phyloP scores from a whole-genome alignment of 2,329 filamentous ascomycete genomes.

The Pseudogymnoascus sp. region DNA sequence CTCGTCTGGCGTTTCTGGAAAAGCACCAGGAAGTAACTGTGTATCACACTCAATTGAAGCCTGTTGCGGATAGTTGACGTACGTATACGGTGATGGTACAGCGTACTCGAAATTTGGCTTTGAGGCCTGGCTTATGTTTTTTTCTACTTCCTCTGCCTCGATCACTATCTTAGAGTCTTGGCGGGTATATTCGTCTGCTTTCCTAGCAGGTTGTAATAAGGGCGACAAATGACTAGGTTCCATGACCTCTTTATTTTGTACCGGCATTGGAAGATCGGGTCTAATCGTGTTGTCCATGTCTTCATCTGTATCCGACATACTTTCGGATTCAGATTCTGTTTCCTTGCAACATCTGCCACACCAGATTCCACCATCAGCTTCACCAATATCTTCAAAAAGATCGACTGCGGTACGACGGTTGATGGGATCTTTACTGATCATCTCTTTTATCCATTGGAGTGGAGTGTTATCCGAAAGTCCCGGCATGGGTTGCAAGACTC shows the following conservation, averaged over 20 bases:
- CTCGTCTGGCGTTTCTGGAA: not conserved
- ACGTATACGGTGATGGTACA: not conserved
- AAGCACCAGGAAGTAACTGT: not conserved
- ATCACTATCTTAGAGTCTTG: not conserved
- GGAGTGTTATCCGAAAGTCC: slow-evolving; percentile 12
- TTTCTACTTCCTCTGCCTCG: not conserved
- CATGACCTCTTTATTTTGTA: slow-evolving; percentile 12
- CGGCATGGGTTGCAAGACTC: not conserved
- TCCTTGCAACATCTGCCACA: not conserved
- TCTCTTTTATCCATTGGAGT: slow-evolving; percentile 15
- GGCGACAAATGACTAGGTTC: slow-evolving; percentile 12
- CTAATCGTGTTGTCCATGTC: slow-evolving; percentile 1
- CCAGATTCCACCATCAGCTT: slow-evolving; percentile 8
- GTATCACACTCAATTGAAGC: not conserved
- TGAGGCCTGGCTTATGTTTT: not conserved
- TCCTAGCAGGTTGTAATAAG: slow-evolving; percentile 4
- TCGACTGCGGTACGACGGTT: slow-evolving; percentile 11
- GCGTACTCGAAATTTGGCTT: not conserved
- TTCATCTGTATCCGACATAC: slow-evolving; percentile 10
- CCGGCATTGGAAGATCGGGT: not conserved
- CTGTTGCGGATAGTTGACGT: not conserved
- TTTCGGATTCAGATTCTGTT: not conserved
- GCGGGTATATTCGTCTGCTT: not conserved
- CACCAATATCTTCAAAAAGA: slow-evolving; percentile 7
- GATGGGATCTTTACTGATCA: slow-evolving; percentile 11